Evolutionary conservation across 2,329 filamentous ascomycete genomes (phyloP), one percentile per base, ranked within the genome.

Genomic region (Verticillium nubilum): DNA sequence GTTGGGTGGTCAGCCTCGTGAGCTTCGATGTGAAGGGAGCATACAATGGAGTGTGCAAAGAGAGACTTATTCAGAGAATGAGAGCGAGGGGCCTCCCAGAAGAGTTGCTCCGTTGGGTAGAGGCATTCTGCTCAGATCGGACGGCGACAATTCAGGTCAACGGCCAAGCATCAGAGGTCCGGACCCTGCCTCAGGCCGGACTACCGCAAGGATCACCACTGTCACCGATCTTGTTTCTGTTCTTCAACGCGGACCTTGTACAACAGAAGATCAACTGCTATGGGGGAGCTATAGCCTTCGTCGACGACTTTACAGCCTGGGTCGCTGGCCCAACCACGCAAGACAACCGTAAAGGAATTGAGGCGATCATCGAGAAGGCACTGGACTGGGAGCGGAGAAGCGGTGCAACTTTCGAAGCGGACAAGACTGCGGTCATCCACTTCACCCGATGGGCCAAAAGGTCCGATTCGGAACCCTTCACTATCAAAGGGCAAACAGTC

Each of bases 21-120:
- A 73, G 68, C 58, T 76, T 76, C 56, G 70, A 77, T 64, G 65
- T 77, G 2, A 76, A 77, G 61, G 72, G 73, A 19, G 74, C 72
- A 57, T 77, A 74, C 59, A 77, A 77, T 56, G 66, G 74, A 23
- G 72, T 77, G 19, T 73, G 62, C 27, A 73, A 73, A 60, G 67
- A 73, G 52, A 59, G 70, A 64, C 59, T 67, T 7, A 26, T 67
- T 31, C 52, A 65, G 53, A 63, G 63, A 58, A 58, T 68, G 42
- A 58, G 52, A 29, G 65, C 62, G n/a, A 57, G 69, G 57, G 64
- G 65, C 5, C 65, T 71, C 27, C 67, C 63, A 5, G 37, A 58
- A 19, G 53, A 50, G 2, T 54, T 66, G 27, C 37, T 65, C 1
- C n/a, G 33, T 7, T 69, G 58, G 67, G 62, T 69, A 5, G 60